phyloP scores from a whole-genome alignment of 352 stramenopile genomes.

The Hyphochytrium catenoides region DNA sequence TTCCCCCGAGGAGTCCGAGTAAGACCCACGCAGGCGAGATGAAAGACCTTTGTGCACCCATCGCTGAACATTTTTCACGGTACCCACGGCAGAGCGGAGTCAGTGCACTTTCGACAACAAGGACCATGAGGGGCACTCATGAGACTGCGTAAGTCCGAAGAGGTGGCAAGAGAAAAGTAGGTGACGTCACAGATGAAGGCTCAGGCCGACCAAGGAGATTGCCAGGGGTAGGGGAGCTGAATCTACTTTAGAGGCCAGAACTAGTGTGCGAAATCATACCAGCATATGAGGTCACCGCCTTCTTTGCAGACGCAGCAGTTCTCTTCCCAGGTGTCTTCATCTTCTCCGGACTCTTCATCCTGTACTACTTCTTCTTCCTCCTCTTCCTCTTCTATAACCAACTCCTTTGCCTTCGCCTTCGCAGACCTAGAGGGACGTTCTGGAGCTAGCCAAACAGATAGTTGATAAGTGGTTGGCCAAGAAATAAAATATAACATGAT shows the following conservation, averaged over 20 bases:
- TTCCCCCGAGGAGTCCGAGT: constrained; percentile 49
- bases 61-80: constrained; percentile 3
- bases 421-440: no score
- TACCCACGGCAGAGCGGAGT: no score
- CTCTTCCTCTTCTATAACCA: not conserved
- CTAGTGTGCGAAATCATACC: constrained; percentile 5
- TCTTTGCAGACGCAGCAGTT: constrained; percentile 8
- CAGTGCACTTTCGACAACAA: no score
- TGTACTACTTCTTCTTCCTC: not conserved
- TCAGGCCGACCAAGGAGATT: no score
- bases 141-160: no score
- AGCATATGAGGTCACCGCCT: constrained; percentile 5
- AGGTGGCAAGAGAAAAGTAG: not conserved
- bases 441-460: no score
- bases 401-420: constrained; percentile 1
- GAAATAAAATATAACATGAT: no score
- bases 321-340: no score
- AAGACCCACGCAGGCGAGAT: constrained; percentile 6
- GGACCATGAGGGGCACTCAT: no score
- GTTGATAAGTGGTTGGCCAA: no score
- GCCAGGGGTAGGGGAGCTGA: no score
- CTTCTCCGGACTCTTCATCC: constrained; percentile 3
- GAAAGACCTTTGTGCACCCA: constrained; percentile 5
- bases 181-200: not conserved
- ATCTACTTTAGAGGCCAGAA: no score